These are phyloP conservation scores for Sporothrix pseudoabietina DNA, from an alignment of 2,329 filamentous ascomycete species.

Conservation along the genomic window DNA sequence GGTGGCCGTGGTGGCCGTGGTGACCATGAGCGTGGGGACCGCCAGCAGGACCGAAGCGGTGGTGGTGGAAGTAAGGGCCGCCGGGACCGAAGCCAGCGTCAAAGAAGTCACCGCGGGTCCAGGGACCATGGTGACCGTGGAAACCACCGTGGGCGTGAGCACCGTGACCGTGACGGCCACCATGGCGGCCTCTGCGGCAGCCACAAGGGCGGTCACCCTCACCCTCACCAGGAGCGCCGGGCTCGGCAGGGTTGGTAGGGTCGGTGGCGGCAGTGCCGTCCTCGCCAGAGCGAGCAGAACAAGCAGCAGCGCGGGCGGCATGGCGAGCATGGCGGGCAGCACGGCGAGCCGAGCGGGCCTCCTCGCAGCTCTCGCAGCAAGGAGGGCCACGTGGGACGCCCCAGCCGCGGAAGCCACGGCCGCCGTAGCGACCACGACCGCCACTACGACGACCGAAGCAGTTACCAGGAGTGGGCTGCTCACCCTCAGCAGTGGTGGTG, in stretches of 20 bases:
- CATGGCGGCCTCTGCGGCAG: conserved; percentile 3
- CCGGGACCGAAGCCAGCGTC: conserved; percentile 35
- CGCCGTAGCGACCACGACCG: neutral
- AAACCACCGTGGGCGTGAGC: neutral
- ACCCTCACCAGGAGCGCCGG: conserved; percentile 4
- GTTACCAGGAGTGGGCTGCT: neutral
- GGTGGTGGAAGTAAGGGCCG: conserved; percentile 24
- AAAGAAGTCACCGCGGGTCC: conserved; percentile 15
- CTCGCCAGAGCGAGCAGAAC: conserved; percentile 2
- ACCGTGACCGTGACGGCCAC: conserved; percentile 24
- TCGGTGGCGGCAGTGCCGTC: neutral
- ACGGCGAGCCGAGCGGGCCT: neutral
- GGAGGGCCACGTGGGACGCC: neutral
- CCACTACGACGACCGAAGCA: neutral
- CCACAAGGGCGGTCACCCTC: neutral
- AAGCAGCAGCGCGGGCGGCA: conserved; percentile 11
- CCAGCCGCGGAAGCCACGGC: conserved; percentile 5
- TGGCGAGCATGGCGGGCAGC: conserved; percentile 16
- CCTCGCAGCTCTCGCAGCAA: conserved; percentile 20
- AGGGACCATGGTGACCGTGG: conserved; percentile 14
- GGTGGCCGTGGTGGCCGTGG: conserved; percentile 30
- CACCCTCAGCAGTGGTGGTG: neutral
- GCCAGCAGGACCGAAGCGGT: conserved; percentile 17
- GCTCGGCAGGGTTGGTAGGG: neutral
- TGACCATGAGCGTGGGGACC: conserved; percentile 20